These are phyloP conservation scores for Vitis hybrid DNA, from an alignment of 177 flowering plant species.

Conservation along the genomic window DNA sequence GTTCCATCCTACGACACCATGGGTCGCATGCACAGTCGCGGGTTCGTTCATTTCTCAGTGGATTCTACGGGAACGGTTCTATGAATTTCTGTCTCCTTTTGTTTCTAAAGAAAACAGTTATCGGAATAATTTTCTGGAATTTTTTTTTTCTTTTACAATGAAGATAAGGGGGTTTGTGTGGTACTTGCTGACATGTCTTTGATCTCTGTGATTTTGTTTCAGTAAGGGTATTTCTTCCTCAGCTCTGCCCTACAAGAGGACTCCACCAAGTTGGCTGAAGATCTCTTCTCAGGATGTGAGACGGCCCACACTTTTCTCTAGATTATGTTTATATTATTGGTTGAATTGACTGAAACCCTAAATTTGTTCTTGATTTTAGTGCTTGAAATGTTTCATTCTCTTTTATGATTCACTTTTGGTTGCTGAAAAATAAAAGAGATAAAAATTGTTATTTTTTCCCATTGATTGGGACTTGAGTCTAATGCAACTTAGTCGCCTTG, in stretches of 20 bases:
- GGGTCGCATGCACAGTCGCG: constrained; percentile 57
- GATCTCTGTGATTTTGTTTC: constrained; percentile 2
- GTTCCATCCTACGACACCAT: constrained; percentile 23
- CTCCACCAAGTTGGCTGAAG: constrained; percentile 37
- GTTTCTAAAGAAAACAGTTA: background rate
- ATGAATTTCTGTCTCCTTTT: no score
- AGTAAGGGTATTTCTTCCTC: constrained; percentile 55
- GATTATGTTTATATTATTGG: background rate
- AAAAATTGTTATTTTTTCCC: no score
- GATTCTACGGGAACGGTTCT: no score
- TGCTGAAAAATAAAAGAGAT: no score
- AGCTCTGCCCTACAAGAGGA: constrained; percentile 50
- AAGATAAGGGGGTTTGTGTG: no score
- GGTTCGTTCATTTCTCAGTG: constrained; percentile 17
- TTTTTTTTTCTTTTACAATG: background rate
- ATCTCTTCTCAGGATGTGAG: constrained; percentile 44
- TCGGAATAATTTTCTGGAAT: background rate
- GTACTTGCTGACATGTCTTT: no score
- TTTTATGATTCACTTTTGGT: background rate
- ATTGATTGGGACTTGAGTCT: no score
- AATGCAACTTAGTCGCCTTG: no score
- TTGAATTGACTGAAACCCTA: background rate
- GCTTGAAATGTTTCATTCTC: background rate
- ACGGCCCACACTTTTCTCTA: background rate
- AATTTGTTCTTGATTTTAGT: no score